Conservation (phyloP, 805 yeast genomes). For the Schizosaccharomyces osmophilus region DNA sequence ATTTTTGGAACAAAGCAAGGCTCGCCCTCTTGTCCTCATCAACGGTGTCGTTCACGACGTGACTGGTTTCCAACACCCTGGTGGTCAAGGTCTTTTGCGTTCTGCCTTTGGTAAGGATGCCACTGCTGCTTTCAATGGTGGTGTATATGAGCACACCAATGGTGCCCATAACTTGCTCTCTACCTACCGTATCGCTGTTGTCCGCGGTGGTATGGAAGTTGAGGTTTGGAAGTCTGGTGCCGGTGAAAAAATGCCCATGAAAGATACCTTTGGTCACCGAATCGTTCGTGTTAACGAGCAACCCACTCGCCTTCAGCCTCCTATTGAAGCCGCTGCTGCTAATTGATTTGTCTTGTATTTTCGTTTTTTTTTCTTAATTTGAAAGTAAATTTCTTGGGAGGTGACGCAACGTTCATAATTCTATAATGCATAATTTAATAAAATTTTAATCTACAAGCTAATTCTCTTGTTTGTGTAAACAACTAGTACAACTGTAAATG, state of each 20-base stretch:
- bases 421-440: no score
- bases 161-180: conserved; percentile 81
- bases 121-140: conserved; percentile 82
- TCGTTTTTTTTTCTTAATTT: not conserved
- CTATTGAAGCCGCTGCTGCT: conserved; percentile 27
- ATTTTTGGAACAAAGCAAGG: conserved; percentile 25
- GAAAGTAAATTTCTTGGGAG: not conserved
- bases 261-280: conserved; percentile 27
- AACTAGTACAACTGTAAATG: no score
- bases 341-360: not conserved
- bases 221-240: conserved; percentile 46
- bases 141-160: conserved; percentile 76
- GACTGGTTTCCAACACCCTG: conserved; percentile 86
- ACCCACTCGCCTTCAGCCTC: conserved; percentile 22
- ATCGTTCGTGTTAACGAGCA: conserved; percentile 40
- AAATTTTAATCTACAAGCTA: no score
- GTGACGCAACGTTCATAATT: no score
- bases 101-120: conserved; percentile 84
- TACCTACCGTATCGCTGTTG: conserved; percentile 78
- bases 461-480: no score
- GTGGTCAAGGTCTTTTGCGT: conserved; percentile 55
- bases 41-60: conserved; percentile 86
- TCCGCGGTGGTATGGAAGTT: conserved; percentile 57
- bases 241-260: conserved; percentile 26
- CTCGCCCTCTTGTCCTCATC: conserved; percentile 49